These are phyloP conservation scores for Pyropia haitanensis DNA, from an alignment of 23 red algal genomes.

Conservation along the genomic window DNA sequence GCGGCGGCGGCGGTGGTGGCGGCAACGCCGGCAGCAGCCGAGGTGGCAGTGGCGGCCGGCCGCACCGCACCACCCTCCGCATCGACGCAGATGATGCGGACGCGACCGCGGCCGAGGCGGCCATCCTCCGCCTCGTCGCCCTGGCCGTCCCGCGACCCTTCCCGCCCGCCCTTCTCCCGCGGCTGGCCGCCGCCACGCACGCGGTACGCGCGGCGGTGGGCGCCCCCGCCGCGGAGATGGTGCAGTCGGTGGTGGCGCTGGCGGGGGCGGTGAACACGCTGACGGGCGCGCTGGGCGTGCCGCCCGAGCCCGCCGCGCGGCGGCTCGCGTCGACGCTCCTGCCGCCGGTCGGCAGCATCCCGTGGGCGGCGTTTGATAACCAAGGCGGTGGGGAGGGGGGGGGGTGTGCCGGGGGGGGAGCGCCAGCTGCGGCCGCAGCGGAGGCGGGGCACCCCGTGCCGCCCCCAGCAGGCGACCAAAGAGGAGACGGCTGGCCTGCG, in stretches of 20 bases:
- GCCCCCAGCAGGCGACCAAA: too few relatives aligned
- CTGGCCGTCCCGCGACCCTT: conserved; percentile 3
- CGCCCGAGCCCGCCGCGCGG: conserved; percentile 6
- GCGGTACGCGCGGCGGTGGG: neutral
- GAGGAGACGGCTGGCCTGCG: too few relatives aligned
- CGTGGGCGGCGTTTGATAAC: too few relatives aligned
- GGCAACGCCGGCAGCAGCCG: too few relatives aligned
- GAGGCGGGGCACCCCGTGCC: too few relatives aligned
- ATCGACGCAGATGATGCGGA: conserved; percentile 6
- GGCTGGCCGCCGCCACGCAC: neutral
- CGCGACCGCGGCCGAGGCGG: neutral
- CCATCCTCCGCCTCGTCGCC: conserved; percentile 11
- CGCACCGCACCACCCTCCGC: neutral
- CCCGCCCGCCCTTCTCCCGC: neutral
- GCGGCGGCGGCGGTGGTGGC: too few relatives aligned
- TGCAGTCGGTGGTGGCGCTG: conserved; percentile 13
- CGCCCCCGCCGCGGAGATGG: neutral
- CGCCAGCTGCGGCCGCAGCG: too few relatives aligned
- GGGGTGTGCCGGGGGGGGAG: too few relatives aligned
- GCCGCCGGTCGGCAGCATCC: neutral
- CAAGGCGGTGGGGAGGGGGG: too few relatives aligned
- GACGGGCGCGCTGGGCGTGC: conserved; percentile 16
- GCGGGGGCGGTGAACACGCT: conserved; percentile 16
- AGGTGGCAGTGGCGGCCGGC: neutral
- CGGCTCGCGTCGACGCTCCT: neutral